These are phyloP conservation scores for Reutealis trisperma DNA, from an alignment of 345 rosid genomes.

Conservation along the genomic window DNA sequence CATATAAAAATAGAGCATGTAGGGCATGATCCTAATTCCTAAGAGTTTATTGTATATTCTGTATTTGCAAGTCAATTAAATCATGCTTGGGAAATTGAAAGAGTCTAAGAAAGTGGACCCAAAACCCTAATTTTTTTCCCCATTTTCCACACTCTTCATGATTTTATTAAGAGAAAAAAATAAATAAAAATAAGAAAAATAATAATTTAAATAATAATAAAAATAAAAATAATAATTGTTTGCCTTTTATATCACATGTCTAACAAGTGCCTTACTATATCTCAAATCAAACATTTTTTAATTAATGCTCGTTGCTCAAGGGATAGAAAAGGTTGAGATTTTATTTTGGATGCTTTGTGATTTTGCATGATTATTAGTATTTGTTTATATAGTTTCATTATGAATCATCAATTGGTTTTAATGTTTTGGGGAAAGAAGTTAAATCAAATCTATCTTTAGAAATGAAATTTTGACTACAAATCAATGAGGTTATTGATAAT, in stretches of 20 bases:
- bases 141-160: conserved; percentile 14
- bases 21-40: conserved; percentile 1
- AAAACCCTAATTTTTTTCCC: neutral
- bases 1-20: conserved; percentile 4
- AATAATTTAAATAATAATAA: neutral
- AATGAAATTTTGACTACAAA: neutral
- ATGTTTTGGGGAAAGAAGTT: neutral
- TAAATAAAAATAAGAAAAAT: neutral
- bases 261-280: conserved; percentile 24
- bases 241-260: conserved; percentile 30
- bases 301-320: conserved; percentile 32
- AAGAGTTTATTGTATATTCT: neutral
- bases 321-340: neutral
- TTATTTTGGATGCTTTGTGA: neutral
- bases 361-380: neutral
- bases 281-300: conserved; percentile 6
- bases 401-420: neutral
- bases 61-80: neutral
- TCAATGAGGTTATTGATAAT: neutral
- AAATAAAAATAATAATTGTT: conserved; percentile 2
- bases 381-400: neutral
- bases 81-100: conserved; percentile 19
- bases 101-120: conserved; percentile 19
- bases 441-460: neutral
- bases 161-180: conserved; percentile 11